A percentile compares a stretch with the other conserved stretches of the same genome.
These are phyloP conservation scores for Asterionellopsis glacialis DNA, from an alignment of 108 stramenopile genomes.

Conservation along the genomic window DNA sequence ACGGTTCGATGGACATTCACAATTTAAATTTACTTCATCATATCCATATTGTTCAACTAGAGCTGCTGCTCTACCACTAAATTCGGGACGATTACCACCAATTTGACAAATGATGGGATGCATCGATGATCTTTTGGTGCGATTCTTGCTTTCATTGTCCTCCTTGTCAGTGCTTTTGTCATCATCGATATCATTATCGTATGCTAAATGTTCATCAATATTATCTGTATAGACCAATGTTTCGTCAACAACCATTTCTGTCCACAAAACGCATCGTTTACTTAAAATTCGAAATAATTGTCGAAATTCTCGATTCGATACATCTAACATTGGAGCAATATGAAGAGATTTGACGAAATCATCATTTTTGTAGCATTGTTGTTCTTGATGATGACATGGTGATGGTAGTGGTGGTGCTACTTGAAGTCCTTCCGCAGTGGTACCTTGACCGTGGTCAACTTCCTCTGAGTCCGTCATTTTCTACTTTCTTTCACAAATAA, in stretches of 20 bases:
- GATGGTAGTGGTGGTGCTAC: no score
- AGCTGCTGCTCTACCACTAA: conserved; percentile 30
- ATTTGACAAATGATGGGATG: conserved; percentile 70
- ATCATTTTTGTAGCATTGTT: no score
- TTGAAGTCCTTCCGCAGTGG: no score
- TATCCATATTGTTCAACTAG: conserved; percentile 37
- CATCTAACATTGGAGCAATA: conserved; percentile 77
- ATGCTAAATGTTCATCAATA: conserved; percentile 29
- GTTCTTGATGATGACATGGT: no score
- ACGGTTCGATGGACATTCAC: conserved; percentile 61
- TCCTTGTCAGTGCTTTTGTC: no score
- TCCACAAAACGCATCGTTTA: conserved; percentile 58
- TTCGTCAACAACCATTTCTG: conserved; percentile 71
- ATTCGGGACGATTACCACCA: conserved; percentile 47
- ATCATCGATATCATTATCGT: conserved; percentile 38
- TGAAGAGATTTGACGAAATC: conserved; percentile 80
- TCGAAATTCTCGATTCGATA: conserved; percentile 63
- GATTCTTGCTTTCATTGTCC: no score
- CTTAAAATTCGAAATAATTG: conserved; percentile 60
- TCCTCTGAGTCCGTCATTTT: no score
- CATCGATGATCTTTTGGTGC: no score
- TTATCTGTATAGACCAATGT: conserved; percentile 35
- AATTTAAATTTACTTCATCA: conserved; percentile 73
- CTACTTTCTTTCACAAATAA: no score
- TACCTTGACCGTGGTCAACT: no score